phyloP scores from a whole-genome alignment of 176 grass and related monocot species.

The Chrysopogon serrulatus region DNA sequence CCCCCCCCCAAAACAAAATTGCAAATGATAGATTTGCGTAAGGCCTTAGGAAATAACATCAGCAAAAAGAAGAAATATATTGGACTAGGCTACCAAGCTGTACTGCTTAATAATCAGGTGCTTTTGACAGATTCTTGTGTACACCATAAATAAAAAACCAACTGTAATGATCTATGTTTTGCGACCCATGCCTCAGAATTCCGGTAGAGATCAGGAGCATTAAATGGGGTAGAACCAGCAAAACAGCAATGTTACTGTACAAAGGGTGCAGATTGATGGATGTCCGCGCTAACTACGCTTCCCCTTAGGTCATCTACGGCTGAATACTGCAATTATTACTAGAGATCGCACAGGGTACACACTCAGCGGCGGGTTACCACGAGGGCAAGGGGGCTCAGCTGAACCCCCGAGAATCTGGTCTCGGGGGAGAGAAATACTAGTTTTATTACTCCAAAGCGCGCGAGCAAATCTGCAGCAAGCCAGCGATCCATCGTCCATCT shows the following conservation, averaged over 20 bases:
- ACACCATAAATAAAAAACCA: not conserved
- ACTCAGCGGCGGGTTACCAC: not conserved
- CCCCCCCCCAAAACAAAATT: not conserved
- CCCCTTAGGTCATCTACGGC: conserved; percentile 11
- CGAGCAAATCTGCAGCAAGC: not conserved
- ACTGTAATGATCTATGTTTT: not conserved
- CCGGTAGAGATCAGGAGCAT: not conserved
- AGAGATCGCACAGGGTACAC: conserved; percentile 33
- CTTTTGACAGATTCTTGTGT: not conserved
- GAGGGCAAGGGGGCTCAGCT: not conserved
- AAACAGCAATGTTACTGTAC: conserved; percentile 1
- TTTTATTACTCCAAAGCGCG: not conserved
- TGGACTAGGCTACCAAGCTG: not conserved
- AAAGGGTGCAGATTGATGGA: conserved; percentile 2
- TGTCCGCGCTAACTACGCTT: not conserved
- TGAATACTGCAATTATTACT: conserved; percentile 25
- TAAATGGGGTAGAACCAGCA: conserved; percentile 12
- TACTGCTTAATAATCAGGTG: not conserved
- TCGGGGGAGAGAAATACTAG: not conserved
- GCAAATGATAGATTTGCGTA: not conserved
- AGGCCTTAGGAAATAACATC: not conserved
- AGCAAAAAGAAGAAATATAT: not conserved
- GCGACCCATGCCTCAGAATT: not conserved
- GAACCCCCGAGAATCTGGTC: not conserved
- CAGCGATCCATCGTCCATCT: not conserved